Evolutionary conservation across 129 eudicot genomes (phyloP), one percentile per base, ranked within the genome.

Genomic region (Artemisia tridentata): DNA sequence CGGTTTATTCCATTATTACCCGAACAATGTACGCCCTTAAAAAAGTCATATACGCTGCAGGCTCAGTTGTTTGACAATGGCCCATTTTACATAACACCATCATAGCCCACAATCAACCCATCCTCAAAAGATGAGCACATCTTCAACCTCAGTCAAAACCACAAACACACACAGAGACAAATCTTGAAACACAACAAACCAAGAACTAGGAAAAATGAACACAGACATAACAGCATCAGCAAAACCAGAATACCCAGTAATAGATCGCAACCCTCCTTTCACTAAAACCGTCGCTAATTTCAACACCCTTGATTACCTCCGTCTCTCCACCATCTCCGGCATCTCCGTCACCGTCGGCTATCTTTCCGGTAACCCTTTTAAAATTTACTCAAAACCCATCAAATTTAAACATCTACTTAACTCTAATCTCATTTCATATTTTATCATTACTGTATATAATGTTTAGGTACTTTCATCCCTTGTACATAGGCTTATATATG

Each of bases 271-370:
- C 29, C 98, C 96, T 0, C 97, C 98, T 0, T 93, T 89, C 77
- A 89, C 96, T 4, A 93, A 89, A 66, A 86, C 95, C 55, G 91
- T 93, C 69, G 92, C 83, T 11, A 93, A 93, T 45, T 89, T 93
- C 89, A 93, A 81, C 86, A 64, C 90, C 43, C 98, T 93, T 75
- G 97, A 93, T 80, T 89, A 93, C 86, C 83, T 93, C 55, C 96
- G 98, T 12, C 82, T 93, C 84, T 56, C 86, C 79, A 87, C 98
- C 81, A 89, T 93, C 82, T 74, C 95, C 85, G 97, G 97, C 85
- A 85, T 89, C 78, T 87, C 96, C 80, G 88, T 87, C 92, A 88
- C 96, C 90, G 97, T 93, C 83, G 98, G 96, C 27, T 93, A 93
- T 79, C 90, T 93, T 61, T 89, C 97, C 47, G 98, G 98, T 93